Percentiles rank a stretch among this genome's conserved stretches.
These are phyloP conservation scores for Colletotrichum siamense DNA, from an alignment of 2,329 filamentous ascomycete species.

Conservation along the genomic window DNA sequence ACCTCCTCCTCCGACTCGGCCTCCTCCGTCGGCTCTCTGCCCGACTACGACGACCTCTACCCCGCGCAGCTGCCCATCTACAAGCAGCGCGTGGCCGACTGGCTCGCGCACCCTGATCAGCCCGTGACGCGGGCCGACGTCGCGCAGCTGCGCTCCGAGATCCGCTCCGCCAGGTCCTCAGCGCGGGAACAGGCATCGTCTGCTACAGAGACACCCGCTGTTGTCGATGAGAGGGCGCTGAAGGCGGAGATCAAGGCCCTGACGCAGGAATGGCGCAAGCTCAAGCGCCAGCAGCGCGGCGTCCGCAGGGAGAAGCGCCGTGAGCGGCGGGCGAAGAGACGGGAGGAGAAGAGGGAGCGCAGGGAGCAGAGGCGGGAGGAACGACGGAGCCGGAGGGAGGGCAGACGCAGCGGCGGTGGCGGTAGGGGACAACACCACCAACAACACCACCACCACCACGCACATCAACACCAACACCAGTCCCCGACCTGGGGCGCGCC, in stretches of 20 bases:
- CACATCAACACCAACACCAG: neutral
- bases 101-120: constrained; percentile 56
- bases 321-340: constrained; percentile 31
- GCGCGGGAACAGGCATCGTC: neutral
- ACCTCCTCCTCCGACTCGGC: constrained; percentile 38
- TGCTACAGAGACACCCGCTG: neutral
- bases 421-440: neutral
- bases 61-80: constrained; percentile 54
- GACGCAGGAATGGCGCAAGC: constrained; percentile 46
- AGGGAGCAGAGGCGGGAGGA: constrained; percentile 35
- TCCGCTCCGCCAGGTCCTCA: neutral
- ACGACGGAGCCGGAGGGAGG: constrained; percentile 33
- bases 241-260: constrained; percentile 50
- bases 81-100: constrained; percentile 48
- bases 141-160: constrained; percentile 14
- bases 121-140: constrained; percentile 53
- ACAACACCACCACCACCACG: neutral
- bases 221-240: constrained; percentile 40
- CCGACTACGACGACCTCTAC: constrained; percentile 55
- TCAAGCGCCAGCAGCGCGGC: constrained; percentile 34
- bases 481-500: neutral
- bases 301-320: constrained; percentile 35
- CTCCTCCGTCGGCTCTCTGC: constrained; percentile 57
- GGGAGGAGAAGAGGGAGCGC: constrained; percentile 36
- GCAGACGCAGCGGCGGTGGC: constrained; percentile 18